A percentile compares a stretch with the other conserved stretches of the same genome.
phyloP scores from a whole-genome alignment of 2,329 filamentous ascomycete species.

The Leptographium procerum region DNA sequence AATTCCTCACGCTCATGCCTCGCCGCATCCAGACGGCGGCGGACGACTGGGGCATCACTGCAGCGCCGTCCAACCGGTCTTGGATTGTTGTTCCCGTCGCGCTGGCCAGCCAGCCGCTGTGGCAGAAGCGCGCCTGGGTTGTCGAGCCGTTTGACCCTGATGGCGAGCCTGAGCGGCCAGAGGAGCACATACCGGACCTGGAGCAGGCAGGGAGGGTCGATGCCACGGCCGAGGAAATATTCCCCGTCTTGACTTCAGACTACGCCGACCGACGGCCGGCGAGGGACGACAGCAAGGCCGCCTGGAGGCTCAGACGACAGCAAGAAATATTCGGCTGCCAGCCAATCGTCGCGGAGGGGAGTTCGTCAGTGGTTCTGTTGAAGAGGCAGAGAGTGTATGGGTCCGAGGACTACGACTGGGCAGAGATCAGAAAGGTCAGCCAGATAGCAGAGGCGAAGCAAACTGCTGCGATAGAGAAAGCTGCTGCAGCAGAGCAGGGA shows the following conservation, averaged over 20 bases:
- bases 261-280: constrained; percentile 6
- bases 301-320: constrained; percentile 11
- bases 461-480: background rate
- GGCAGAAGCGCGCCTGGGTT: constrained; percentile 12
- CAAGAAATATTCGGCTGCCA: constrained; percentile 8
- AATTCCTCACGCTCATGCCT: constrained; percentile 1
- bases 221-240: background rate
- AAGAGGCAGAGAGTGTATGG: constrained; percentile 15
- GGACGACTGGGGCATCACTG: constrained; percentile 5
- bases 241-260: constrained; percentile 11
- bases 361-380: constrained; percentile 5
- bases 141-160: constrained; percentile 14
- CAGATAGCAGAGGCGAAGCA: background rate
- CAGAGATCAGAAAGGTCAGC: background rate
- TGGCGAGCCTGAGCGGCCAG: background rate
- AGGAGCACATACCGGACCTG: constrained; percentile 4
- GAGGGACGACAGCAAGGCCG: background rate
- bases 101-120: constrained; percentile 9
- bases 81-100: constrained; percentile 12
- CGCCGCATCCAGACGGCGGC: constrained; percentile 8
- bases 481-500: background rate
- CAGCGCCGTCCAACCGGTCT: constrained; percentile 7
- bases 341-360: background rate
- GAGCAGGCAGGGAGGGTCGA: background rate
- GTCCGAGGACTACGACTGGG: constrained; percentile 7